Conservation (phyloP, 768 basidiomycete genomes). For the Collybia nuda region DNA sequence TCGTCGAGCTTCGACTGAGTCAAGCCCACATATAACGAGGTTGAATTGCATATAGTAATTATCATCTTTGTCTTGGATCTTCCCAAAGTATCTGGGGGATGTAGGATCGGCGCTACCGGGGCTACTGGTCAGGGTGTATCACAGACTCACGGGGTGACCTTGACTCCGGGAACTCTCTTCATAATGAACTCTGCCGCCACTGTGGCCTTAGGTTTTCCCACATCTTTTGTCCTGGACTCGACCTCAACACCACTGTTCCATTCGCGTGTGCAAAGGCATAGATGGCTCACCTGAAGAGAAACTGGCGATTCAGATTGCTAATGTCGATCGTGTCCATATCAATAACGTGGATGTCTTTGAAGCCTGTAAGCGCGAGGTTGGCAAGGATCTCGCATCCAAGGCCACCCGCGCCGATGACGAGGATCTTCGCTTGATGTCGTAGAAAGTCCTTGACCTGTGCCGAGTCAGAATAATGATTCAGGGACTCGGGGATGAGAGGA, state of each 20-base stretch:
- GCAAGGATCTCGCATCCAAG: conserved; percentile 97
- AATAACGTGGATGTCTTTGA: conserved; percentile 98
- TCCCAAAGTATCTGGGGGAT: conserved; percentile 79
- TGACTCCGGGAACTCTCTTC: conserved; percentile 94
- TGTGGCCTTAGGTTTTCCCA: conserved; percentile 91
- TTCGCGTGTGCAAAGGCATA: not conserved
- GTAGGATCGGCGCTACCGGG: not conserved
- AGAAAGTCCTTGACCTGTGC: conserved; percentile 85
- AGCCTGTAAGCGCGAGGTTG: conserved; percentile 93
- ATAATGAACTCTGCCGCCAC: conserved; percentile 96
- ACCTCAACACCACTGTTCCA: not conserved
- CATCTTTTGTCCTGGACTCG: conserved; percentile 73
- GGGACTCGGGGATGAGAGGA: not conserved
- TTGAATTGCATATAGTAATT: conserved; percentile 97
- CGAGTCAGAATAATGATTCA: not conserved
- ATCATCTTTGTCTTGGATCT: conserved; percentile 97
- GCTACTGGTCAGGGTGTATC: not conserved
- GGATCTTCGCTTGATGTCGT: conserved; percentile 80
- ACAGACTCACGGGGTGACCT: conserved; percentile 84
- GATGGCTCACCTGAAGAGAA: conserved; percentile 81
- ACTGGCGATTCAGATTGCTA: conserved; percentile 97
- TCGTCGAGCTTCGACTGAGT: conserved; percentile 94
- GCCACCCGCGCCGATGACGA: conserved; percentile 98
- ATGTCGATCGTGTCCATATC: conserved; percentile 99
- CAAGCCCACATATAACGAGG: conserved; percentile 94